Evolutionary conservation across 148 eudicot species (phyloP), one percentile per base, ranked within the genome.

Genomic region (Rhododendron ferrugineum): DNA sequence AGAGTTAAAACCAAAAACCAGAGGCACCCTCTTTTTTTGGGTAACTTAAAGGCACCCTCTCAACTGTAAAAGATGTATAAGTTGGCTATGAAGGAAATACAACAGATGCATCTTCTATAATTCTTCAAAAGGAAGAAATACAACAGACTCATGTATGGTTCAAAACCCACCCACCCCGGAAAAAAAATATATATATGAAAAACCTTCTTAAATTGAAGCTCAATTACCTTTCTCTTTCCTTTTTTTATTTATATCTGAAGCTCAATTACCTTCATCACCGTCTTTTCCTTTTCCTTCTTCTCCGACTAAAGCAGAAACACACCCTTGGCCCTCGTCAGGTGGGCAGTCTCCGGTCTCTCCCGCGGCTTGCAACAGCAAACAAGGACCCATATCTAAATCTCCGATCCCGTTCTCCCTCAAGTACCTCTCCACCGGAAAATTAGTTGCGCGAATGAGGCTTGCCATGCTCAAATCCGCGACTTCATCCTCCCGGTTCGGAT

Each of bases 401-500:
- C 86, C 80, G 30, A 85, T 86, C 83, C 89, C 92, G 72, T 88
- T 86, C 58, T 87, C 86, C 77, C 85, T 85, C 77, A 85, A 49
- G 80, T 83, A 85, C 85, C 78, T 40, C 77, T 90, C 92, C 84
- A 80, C 52, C 2, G 92, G 90, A 88, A 87, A 73, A 82, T 40
- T 85, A 44, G 90, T 86, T 13, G 92, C 89, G 49, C 81, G 86
- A 73, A 91, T 83, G 76, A 91, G 88, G 83, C 88, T 84, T 78
- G 83, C 85, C 87, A 87, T 86, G 85, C 87, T 89, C 88, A 78
- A 70, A 80, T 87, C 88, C 30, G 80, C 32, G 18, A 85, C 83
- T 73, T 88, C 93, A 6, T 94, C 97, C 36, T 92, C 98, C 1
- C 94, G 91, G 76, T 80, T 89, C 3, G 98, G 97, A 85, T 91